A percentile compares a stretch with the other conserved stretches of the same genome.
These are phyloP conservation scores for Auricularia cornea DNA, from an alignment of 768 basidiomycete genomes.

Conservation along the genomic window DNA sequence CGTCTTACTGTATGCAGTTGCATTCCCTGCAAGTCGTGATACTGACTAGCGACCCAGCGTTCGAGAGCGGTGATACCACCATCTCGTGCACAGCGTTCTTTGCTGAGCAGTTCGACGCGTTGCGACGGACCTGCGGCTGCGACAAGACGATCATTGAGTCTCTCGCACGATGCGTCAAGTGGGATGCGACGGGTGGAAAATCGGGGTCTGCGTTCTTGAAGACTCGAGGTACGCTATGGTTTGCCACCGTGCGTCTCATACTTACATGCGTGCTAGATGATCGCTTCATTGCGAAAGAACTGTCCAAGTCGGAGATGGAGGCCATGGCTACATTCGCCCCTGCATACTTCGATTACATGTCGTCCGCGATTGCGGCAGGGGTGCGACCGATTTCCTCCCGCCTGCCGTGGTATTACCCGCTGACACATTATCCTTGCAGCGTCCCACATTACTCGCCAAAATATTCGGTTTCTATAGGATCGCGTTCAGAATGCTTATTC, in stretches of 20 bases:
- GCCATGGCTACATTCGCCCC: slow-evolving; percentile 96
- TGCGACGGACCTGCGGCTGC: slow-evolving; percentile 88
- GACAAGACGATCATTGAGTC: slow-evolving; percentile 93
- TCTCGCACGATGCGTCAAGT: slow-evolving; percentile 87
- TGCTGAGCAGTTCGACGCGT: slow-evolving; percentile 92
- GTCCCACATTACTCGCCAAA: slow-evolving; percentile 91
- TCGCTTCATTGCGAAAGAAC: slow-evolving; percentile 96
- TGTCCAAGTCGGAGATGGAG: slow-evolving; percentile 83
- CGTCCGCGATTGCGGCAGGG: slow-evolving; percentile 78
- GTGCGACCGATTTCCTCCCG: slow-evolving; percentile 42
- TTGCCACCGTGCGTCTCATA: slow-evolving; percentile 1
- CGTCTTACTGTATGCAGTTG: background rate
- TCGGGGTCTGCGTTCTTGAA: slow-evolving; percentile 96
- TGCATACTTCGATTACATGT: slow-evolving; percentile 97
- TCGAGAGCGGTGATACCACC: slow-evolving; percentile 81
- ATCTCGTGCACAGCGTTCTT: slow-evolving; percentile 93
- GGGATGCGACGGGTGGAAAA: slow-evolving; percentile 93
- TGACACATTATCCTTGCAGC: slow-evolving; percentile 35
- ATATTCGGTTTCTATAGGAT: slow-evolving; percentile 96
- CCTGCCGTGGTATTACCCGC: background rate
- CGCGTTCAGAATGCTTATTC: slow-evolving; percentile 74
- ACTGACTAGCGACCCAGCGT: too few relatives aligned
- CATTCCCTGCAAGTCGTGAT: too few relatives aligned
- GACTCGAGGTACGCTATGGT: slow-evolving; percentile 61
- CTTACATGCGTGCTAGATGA: slow-evolving; percentile 51